phyloP scores from a whole-genome alignment of 2,329 filamentous ascomycete species.

The Aureobasidium vineae region DNA sequence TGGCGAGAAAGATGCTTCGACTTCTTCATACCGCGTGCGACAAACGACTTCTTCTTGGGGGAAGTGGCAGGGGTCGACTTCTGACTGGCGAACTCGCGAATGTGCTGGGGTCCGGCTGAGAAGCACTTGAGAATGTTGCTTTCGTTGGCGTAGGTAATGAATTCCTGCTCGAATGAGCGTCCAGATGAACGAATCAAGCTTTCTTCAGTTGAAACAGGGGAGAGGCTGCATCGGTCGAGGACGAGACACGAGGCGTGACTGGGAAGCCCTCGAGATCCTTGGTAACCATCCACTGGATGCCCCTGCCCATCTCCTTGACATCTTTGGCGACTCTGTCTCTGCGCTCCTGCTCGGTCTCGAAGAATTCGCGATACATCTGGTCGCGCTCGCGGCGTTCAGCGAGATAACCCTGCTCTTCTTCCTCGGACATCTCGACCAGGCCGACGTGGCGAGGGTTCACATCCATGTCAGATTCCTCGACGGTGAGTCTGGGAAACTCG shows the following conservation, averaged over 20 bases:
- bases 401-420: not conserved
- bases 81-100: not conserved
- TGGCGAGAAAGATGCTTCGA: not conserved
- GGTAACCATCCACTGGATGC: not conserved
- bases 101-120: not conserved
- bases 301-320: not conserved
- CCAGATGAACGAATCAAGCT: not conserved
- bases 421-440: not conserved
- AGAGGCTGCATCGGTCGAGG: not conserved
- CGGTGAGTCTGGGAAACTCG: not conserved
- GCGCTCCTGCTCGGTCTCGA: not conserved
- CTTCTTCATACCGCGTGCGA: not conserved
- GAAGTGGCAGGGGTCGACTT: not conserved
- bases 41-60: not conserved
- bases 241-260: not conserved
- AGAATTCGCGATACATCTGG: not conserved
- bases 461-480: not conserved
- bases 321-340: not conserved
- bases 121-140: not conserved
- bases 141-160: not conserved
- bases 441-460: not conserved
- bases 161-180: not conserved
- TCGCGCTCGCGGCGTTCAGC: not conserved
- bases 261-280: not conserved
- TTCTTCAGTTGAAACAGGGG: not conserved